Conservation (phyloP, 495 filamentous ascomycete genomes). For the Glutinoglossum americanum region DNA sequence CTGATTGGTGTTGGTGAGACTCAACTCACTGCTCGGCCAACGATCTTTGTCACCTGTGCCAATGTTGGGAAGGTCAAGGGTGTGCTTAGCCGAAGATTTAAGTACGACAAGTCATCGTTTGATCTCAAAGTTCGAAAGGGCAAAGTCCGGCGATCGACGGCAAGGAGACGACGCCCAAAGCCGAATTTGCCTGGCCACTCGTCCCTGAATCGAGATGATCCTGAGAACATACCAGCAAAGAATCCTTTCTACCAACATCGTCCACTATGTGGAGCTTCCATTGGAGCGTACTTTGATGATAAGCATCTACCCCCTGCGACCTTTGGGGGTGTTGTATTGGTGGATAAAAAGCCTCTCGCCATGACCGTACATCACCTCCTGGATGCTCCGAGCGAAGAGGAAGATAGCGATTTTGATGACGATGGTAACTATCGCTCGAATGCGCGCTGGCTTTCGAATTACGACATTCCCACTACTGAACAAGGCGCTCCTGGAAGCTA, state of each 20-base stretch:
- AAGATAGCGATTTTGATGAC: constrained; percentile 14
- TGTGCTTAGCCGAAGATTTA: constrained; percentile 16
- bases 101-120: constrained; percentile 17
- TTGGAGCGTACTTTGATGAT: constrained; percentile 70
- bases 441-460: not conserved
- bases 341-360: constrained; percentile 66
- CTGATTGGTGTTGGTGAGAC: constrained; percentile 23
- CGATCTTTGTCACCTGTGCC: constrained; percentile 24
- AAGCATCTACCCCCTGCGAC: constrained; percentile 74
- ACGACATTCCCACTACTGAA: not conserved
- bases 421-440: not conserved
- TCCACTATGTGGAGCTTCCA: constrained; percentile 72
- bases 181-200: not conserved
- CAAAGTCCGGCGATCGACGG: constrained; percentile 18
- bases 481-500: not conserved
- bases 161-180: not conserved
- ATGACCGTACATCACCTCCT: constrained; percentile 96
- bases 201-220: constrained; percentile 9
- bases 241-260: constrained; percentile 50
- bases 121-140: constrained; percentile 23
- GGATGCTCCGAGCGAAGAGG: constrained; percentile 51
- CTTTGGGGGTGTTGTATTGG: constrained; percentile 66
- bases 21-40: constrained; percentile 18
- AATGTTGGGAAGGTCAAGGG: constrained; percentile 19
- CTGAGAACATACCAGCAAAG: constrained; percentile 11